Percentiles rank a stretch among this genome's conserved stretches.
phyloP scores from a whole-genome alignment of 208 protist species.

The Balamuthia mandrillaris region DNA sequence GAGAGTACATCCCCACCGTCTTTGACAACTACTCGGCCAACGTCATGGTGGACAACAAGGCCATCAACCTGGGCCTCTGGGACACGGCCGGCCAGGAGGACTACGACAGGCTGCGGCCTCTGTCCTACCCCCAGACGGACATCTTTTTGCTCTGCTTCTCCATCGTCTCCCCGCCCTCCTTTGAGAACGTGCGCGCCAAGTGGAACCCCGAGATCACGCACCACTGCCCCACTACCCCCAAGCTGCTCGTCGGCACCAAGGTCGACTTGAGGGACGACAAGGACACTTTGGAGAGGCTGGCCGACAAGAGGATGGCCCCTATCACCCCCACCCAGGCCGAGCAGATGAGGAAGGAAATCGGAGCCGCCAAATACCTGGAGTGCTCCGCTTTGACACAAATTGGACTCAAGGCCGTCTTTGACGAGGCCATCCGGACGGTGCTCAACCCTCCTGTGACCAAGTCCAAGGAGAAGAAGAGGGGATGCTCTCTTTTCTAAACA shows the following conservation, averaged over 20 bases:
- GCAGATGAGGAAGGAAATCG: constrained; percentile 71
- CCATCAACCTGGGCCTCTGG: constrained; percentile 67
- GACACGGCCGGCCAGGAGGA: constrained; percentile 65
- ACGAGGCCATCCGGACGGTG: constrained; percentile 67
- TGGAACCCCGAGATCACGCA: constrained; percentile 76
- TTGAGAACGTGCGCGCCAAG: constrained; percentile 69
- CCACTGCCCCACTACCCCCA: constrained; percentile 70
- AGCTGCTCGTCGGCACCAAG: constrained; percentile 87
- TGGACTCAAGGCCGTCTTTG: constrained; percentile 78
- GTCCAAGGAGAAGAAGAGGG: too few species aligned
- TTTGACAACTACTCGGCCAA: constrained; percentile 72
- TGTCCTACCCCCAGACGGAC: constrained; percentile 76
- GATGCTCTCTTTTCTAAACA: too few species aligned
- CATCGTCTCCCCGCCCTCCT: constrained; percentile 68
- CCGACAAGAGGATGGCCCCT: constrained; percentile 59
- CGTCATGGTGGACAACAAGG: constrained; percentile 69
- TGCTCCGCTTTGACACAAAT: constrained; percentile 84
- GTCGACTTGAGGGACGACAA: constrained; percentile 76
- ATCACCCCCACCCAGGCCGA: constrained; percentile 62
- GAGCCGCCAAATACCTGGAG: constrained; percentile 80
- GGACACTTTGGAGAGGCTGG: constrained; percentile 52
- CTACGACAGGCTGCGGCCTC: constrained; percentile 64
- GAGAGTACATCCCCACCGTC: constrained; percentile 76
- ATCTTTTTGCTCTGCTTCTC: constrained; percentile 80
- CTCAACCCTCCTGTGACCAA: constrained; percentile 14